phyloP scores from a whole-genome alignment of 306 rosid species.

The Lathyrus sativus region DNA sequence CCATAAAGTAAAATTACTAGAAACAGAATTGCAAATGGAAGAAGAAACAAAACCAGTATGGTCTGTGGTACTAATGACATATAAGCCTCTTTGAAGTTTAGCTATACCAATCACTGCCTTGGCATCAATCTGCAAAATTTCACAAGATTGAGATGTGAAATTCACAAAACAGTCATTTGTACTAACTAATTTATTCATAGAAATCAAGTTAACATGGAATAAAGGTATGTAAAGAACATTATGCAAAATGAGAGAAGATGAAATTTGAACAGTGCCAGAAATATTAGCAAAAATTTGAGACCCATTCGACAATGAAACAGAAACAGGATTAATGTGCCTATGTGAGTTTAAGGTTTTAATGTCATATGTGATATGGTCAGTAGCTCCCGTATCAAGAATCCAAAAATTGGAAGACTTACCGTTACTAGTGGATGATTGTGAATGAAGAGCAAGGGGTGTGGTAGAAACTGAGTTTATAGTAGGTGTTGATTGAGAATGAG shows the following conservation, averaged over 20 bases:
- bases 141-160: too few relatives aligned
- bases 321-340: too few relatives aligned
- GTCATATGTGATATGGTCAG: neutral
- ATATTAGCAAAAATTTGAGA: neutral
- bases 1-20: neutral
- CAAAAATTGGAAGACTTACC: neutral
- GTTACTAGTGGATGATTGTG: neutral
- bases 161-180: too few relatives aligned
- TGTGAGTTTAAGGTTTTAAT: too few relatives aligned
- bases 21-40: neutral
- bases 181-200: too few relatives aligned
- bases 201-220: too few relatives aligned
- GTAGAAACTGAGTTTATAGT: neutral
- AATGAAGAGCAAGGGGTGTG: neutral
- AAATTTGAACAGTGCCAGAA: too few relatives aligned
- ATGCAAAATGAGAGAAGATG: too few relatives aligned
- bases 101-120: neutral
- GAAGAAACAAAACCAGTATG: constrained; percentile 2
- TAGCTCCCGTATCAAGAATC: neutral
- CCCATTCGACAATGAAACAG: too few relatives aligned
- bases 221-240: too few relatives aligned
- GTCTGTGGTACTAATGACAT: neutral
- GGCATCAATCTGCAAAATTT: neutral
- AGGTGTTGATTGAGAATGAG: neutral
- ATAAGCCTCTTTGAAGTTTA: neutral